Evolutionary conservation across 176 grass and related monocot species (phyloP).

Genomic region (Otatea glauca): DNA sequence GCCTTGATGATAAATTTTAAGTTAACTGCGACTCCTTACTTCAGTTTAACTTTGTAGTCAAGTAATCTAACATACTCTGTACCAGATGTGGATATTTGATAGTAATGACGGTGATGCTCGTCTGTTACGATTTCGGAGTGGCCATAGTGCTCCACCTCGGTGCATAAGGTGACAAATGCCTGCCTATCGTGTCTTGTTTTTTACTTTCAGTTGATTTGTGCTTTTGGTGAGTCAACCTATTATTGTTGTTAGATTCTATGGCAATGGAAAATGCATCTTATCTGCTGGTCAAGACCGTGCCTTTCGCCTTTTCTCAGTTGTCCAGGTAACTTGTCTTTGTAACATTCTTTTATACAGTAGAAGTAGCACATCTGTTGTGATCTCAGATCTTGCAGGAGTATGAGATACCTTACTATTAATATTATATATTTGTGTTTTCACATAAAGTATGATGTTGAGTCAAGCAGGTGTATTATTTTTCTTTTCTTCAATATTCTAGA

Average conservation of each 20-base stretch:
- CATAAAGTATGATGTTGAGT: neutral
- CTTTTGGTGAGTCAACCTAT: constrained; percentile 25
- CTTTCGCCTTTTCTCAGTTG: constrained; percentile 95
- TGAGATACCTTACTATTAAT: neutral
- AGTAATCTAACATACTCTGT: constrained; percentile 38
- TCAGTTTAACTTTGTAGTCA: constrained; percentile 14
- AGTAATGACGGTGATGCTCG: constrained; percentile 88
- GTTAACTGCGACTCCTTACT: neutral
- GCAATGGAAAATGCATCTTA: constrained; percentile 88
- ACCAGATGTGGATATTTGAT: constrained; percentile 99
- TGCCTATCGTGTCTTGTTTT: constrained; percentile 6
- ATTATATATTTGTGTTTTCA: neutral
- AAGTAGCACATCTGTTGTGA: neutral
- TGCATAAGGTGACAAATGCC: constrained; percentile 70
- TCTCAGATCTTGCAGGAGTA: neutral
- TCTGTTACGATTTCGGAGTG: constrained; percentile 93
- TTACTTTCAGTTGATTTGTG: constrained; percentile 27
- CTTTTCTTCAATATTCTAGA: neutral
- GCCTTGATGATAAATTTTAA: constrained; percentile 20
- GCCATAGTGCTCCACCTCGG: constrained; percentile 92
- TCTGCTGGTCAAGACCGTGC: constrained; percentile 96
- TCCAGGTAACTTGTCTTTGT: constrained; percentile 69
- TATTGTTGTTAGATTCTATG: constrained; percentile 78
- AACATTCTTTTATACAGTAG: neutral
- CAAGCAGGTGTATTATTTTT: neutral